Conservation (phyloP, 805 yeast genomes). For the Nakazawaea ernobii region DNA sequence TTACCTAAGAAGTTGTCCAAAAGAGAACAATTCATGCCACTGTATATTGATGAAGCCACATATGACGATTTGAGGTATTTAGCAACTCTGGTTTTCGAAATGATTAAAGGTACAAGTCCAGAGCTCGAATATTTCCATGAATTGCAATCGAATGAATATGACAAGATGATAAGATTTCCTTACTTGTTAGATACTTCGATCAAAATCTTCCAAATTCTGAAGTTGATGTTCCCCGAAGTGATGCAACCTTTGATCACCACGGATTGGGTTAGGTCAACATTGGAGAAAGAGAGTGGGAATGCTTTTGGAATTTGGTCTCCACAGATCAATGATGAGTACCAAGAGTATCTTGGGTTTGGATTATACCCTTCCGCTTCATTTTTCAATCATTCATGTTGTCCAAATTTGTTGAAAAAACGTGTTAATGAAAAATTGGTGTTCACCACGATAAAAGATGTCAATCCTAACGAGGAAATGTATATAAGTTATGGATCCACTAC, state of each 20-base stretch:
- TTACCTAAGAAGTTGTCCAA: conserved; percentile 31
- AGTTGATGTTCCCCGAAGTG: conserved; percentile 29
- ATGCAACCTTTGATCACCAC: conserved; percentile 32
- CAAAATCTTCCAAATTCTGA: conserved; percentile 42
- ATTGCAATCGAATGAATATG: conserved; percentile 47
- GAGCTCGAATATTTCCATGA: conserved; percentile 29
- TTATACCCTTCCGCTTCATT: conserved; percentile 59
- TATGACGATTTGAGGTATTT: conserved; percentile 47
- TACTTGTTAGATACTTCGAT: conserved; percentile 41
- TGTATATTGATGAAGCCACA: conserved; percentile 42
- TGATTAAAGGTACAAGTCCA: conserved; percentile 17
- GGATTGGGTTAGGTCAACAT: conserved; percentile 34
- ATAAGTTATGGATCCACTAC: conserved; percentile 55
- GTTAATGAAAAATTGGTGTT: conserved; percentile 34
- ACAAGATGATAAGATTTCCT: conserved; percentile 41
- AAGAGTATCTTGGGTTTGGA: conserved; percentile 54
- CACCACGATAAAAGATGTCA: conserved; percentile 33
- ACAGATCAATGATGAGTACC: conserved; percentile 31
- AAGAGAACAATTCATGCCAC: conserved; percentile 30
- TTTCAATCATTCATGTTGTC: conserved; percentile 62
- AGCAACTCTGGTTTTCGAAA: conserved; percentile 25
- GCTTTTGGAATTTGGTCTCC: conserved; percentile 61
- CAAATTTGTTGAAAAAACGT: conserved; percentile 47
- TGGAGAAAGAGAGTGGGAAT: conserved; percentile 59
- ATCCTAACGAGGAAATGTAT: conserved; percentile 43